Percentiles rank a stretch among this genome's conserved stretches.
These are phyloP conservation scores for Phytopythium cucurbitacearum DNA, from an alignment of 352 stramenopile genomes.

Conservation along the genomic window DNA sequence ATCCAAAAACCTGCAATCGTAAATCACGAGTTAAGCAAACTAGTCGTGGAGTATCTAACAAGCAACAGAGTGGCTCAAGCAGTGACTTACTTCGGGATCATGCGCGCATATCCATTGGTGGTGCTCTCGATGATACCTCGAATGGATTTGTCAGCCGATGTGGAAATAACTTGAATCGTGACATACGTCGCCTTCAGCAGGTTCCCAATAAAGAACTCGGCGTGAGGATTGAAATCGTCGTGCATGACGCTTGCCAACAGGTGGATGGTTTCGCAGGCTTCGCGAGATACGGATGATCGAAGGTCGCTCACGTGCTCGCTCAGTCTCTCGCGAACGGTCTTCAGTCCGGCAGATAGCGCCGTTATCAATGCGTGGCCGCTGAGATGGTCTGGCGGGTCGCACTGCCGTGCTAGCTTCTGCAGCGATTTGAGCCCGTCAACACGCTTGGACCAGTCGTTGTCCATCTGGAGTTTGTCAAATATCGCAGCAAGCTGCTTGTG, in stretches of 20 bases:
- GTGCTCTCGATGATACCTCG: constrained; percentile 75
- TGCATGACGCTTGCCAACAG: constrained; percentile 47
- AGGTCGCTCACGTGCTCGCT: constrained; percentile 74
- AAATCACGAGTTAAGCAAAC: not conserved
- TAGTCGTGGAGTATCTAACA: not conserved
- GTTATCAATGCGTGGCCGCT: not conserved
- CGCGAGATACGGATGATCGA: constrained; percentile 69
- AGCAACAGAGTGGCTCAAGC: not conserved
- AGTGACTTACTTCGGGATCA: constrained; percentile 65
- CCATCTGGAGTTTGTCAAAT: constrained; percentile 47
- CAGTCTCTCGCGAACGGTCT: constrained; percentile 52
- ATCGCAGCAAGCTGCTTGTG: constrained; percentile 52
- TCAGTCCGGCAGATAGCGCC: constrained; percentile 38
- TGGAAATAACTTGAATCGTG: constrained; percentile 85
- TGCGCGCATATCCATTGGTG: constrained; percentile 57
- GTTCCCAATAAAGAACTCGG: constrained; percentile 63
- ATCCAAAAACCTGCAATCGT: constrained; percentile 54
- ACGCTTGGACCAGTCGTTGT: constrained; percentile 77
- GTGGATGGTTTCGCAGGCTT: constrained; percentile 74
- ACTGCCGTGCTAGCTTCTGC: constrained; percentile 50
- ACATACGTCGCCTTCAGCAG: constrained; percentile 85
- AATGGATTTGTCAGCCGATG: constrained; percentile 64
- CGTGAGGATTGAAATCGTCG: constrained; percentile 75
- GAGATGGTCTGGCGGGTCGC: constrained; percentile 19
- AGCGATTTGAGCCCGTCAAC: constrained; percentile 64